Percentiles rank a stretch among this genome's conserved stretches.
These are phyloP conservation scores for Jimgerdemannia lactiflua DNA, from an alignment of 192 early-diverging fungal species.

Conservation along the genomic window DNA sequence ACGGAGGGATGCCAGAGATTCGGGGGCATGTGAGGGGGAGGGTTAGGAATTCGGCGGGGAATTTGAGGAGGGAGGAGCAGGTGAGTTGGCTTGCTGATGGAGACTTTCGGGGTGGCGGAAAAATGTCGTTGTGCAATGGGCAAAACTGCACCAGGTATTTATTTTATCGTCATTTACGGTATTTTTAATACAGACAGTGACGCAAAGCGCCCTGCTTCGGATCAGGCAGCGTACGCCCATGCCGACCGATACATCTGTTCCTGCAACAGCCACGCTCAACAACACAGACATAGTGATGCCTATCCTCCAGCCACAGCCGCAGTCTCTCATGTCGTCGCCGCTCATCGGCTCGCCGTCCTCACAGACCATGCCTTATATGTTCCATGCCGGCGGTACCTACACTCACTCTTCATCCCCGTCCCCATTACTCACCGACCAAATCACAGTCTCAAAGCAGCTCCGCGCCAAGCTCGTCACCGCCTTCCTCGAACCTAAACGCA, in stretches of 20 bases:
- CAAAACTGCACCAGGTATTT: background rate
- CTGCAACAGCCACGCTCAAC: background rate
- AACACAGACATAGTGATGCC: background rate
- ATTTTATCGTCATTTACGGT: background rate
- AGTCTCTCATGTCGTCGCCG: background rate
- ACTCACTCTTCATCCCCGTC: background rate
- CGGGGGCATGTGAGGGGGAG: constrained; percentile 46
- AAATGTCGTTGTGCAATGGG: background rate
- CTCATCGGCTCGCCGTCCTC: background rate
- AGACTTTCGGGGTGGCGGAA: background rate
- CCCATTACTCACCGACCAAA: background rate
- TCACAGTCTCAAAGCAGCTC: background rate
- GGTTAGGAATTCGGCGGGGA: constrained; percentile 26
- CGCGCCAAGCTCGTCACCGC: constrained; percentile 24
- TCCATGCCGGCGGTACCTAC: background rate
- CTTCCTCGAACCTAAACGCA: constrained; percentile 20
- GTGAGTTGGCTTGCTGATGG: background rate
- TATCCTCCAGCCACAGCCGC: background rate
- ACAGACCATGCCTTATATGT: background rate
- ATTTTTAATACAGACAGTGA: constrained; percentile 7
- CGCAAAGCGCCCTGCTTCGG: constrained; percentile 26
- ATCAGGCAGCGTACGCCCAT: constrained; percentile 39
- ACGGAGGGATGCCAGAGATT: constrained; percentile 55
- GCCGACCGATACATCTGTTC: constrained; percentile 20
- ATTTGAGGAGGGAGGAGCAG: background rate